These are phyloP conservation scores for Paramecium sonneborni DNA, from an alignment of 73 alveolate genomes.

Conservation along the genomic window DNA sequence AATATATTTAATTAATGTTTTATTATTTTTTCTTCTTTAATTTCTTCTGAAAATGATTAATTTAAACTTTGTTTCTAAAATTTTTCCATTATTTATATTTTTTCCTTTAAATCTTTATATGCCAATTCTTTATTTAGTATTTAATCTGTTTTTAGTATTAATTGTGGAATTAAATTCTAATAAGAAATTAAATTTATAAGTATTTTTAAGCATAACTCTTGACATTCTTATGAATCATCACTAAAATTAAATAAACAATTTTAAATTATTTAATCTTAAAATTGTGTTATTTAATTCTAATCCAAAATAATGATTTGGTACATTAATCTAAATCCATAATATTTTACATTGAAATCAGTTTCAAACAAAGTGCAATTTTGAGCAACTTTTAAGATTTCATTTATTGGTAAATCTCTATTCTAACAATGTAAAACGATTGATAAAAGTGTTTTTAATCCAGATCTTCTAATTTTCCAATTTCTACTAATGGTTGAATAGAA, in stretches of 20 bases:
- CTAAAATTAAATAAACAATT: conserved; percentile 42
- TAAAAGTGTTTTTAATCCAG: background rate
- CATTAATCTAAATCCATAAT: background rate
- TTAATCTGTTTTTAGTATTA: background rate
- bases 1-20: background rate
- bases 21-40: background rate
- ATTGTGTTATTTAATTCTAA: background rate
- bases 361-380: conserved; percentile 17
- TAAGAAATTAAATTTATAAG: background rate
- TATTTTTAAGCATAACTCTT: background rate
- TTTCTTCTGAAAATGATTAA: background rate
- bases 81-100: background rate
- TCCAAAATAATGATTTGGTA: background rate
- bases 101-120: background rate
- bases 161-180: background rate
- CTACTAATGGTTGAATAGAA: background rate
- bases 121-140: background rate
- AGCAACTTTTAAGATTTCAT: background rate
- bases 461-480: background rate
- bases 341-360: background rate
- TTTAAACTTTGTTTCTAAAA: background rate
- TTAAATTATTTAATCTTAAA: background rate
- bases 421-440: background rate
- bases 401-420: background rate
- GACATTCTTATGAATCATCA: background rate